Conservation (phyloP, 2,329 filamentous ascomycete species). For the Microdochium paspali region DNA sequence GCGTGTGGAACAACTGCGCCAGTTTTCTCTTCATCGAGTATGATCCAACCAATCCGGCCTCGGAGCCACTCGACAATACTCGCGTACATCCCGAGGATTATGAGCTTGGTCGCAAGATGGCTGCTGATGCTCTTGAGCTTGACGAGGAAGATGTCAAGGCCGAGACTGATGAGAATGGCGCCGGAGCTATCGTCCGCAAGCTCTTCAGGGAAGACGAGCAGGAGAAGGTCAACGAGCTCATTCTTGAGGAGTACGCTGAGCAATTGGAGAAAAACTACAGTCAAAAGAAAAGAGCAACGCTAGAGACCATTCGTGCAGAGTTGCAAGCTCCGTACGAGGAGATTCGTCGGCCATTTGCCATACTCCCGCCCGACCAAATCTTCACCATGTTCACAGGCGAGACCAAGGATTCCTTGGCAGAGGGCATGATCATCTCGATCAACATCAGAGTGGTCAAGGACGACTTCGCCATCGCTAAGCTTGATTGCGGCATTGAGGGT, state of each 20-base stretch:
- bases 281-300: conserved; percentile 86
- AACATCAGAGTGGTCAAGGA: conserved; percentile 82
- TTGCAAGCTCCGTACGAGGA: conserved; percentile 91
- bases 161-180: conserved; percentile 81
- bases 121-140: conserved; percentile 88
- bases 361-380: conserved; percentile 64
- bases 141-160: conserved; percentile 98
- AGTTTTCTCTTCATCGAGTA: conserved; percentile 90
- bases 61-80: conserved; percentile 92
- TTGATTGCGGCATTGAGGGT: conserved; percentile 91
- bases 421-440: conserved; percentile 89
- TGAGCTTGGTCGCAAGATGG: conserved; percentile 96
- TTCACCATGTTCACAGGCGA: conserved; percentile 98
- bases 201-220: conserved; percentile 92
- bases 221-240: conserved; percentile 91
- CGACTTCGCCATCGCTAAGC: conserved; percentile 85
- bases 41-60: conserved; percentile 69
- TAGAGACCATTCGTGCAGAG: conserved; percentile 93
- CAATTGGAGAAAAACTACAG: conserved; percentile 90
- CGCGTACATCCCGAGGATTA: conserved; percentile 98
- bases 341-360: conserved; percentile 69
- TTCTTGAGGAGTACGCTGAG: conserved; percentile 93
- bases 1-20: conserved; percentile 93
- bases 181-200: conserved; percentile 84
- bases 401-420: conserved; percentile 70